Evolutionary conservation across 208 protist genomes (phyloP).

Genomic region (Angomonas ambiguus): DNA sequence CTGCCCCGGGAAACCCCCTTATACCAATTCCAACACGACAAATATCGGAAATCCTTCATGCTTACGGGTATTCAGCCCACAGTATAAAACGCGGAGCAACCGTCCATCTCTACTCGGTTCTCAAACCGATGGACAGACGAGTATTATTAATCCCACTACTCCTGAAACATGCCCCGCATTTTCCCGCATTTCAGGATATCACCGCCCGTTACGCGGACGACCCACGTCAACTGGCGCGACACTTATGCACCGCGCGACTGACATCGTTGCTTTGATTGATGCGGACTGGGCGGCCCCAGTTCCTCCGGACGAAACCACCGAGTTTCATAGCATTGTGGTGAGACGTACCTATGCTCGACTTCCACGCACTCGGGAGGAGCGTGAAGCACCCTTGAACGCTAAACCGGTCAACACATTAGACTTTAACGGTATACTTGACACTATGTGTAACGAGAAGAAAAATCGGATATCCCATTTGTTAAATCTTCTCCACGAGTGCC

Average conservation of each 20-base stretch:
- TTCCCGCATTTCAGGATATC: conserved; percentile 1
- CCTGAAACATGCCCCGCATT: conserved; percentile 13
- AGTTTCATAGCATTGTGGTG: conserved; percentile 8
- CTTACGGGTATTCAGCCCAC: conserved; percentile 19
- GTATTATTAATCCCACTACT: conserved; percentile 10
- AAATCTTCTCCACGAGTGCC: neutral
- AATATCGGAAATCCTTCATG: conserved; percentile 5
- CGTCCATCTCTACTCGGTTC: neutral
- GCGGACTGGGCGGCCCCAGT: conserved; percentile 12
- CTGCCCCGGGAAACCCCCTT: neutral
- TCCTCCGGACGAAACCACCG: neutral
- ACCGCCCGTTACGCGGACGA: conserved; percentile 16
- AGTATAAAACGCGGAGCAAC: conserved; percentile 20
- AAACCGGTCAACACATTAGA: neutral
- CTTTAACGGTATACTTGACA: neutral
- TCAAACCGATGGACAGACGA: neutral
- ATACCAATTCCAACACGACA: conserved; percentile 11
- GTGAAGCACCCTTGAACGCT: conserved; percentile 6
- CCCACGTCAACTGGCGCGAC: conserved; percentile 11
- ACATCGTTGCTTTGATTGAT: conserved; percentile 11
- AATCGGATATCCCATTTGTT: neutral
- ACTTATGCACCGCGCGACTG: conserved; percentile 13
- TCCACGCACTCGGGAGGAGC: conserved; percentile 1
- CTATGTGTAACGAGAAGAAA: neutral
- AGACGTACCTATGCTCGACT: conserved; percentile 7